These are phyloP conservation scores for Kuraishia hungarica DNA, from an alignment of 805 yeast species.

Conservation along the genomic window DNA sequence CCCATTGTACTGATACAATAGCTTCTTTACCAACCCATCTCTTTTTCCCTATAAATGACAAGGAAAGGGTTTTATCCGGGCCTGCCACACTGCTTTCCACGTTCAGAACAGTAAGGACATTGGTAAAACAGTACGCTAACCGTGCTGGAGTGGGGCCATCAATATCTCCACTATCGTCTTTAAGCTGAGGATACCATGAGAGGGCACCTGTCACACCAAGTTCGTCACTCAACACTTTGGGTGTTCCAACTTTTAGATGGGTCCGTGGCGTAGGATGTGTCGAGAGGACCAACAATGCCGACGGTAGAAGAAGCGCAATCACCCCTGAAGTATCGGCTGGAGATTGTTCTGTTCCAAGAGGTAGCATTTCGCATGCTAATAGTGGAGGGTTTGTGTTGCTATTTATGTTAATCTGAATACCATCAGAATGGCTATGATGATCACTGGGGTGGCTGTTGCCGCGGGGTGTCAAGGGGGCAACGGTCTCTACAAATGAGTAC, in stretches of 20 bases:
- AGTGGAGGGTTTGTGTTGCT: conserved; percentile 9
- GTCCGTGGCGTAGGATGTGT: conserved; percentile 41
- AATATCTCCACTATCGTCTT: conserved; percentile 14
- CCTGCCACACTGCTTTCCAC: conserved; percentile 24
- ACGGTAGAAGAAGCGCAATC: conserved; percentile 49
- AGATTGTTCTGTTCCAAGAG: conserved; percentile 48
- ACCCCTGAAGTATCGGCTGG: conserved; percentile 51
- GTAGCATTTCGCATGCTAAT: conserved; percentile 41
- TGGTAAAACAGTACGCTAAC: conserved; percentile 66
- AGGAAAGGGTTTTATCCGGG: conserved; percentile 12
- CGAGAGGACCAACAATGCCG: conserved; percentile 43
- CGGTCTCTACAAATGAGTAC: conserved; percentile 15
- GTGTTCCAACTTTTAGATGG: conserved; percentile 44
- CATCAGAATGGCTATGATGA: background rate
- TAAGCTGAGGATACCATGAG: conserved; percentile 56
- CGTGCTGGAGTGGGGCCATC: conserved; percentile 24
- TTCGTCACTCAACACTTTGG: conserved; percentile 25
- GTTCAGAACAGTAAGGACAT: conserved; percentile 47
- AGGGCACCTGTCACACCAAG: conserved; percentile 35
- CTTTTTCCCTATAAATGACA: conserved; percentile 30
- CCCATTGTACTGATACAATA: conserved; percentile 52
- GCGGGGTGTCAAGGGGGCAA: background rate
- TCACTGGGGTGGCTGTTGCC: background rate
- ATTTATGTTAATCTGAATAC: background rate
- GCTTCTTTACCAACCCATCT: conserved; percentile 38